A percentile compares a stretch with the other conserved stretches of the same genome.
Evolutionary conservation across 371 early-diverging fungal species (phyloP).

Genomic region (Rhizopus arrhizus): DNA sequence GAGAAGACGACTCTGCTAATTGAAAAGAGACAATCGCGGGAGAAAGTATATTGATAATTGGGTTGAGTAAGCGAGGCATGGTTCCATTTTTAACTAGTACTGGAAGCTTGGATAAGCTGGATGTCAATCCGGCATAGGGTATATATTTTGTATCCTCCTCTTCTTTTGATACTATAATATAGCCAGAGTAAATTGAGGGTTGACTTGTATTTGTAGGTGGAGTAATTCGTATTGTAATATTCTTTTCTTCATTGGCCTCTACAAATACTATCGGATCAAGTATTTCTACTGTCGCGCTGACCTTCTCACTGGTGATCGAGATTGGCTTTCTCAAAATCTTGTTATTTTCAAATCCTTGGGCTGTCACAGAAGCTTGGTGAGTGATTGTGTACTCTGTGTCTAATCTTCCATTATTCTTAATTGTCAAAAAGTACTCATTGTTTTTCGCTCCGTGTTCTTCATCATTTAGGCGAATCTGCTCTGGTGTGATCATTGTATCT

Average conservation of each 20-base stretch:
- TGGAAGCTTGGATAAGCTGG: constrained; percentile 29
- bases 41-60: constrained; percentile 5
- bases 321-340: constrained; percentile 29
- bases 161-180: constrained; percentile 27
- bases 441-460: constrained; percentile 46
- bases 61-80: constrained; percentile 29
- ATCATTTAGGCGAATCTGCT: constrained; percentile 68
- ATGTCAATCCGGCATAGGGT: constrained; percentile 49
- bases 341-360: constrained; percentile 40
- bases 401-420: constrained; percentile 62
- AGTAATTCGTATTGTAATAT: constrained; percentile 31
- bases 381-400: constrained; percentile 54
- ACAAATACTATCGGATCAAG: constrained; percentile 19
- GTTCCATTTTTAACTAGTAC: constrained; percentile 39
- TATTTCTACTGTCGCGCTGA: constrained; percentile 34
- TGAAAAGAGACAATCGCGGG: constrained; percentile 33
- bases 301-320: constrained; percentile 11
- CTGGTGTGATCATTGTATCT: constrained; percentile 58
- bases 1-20: constrained; percentile 32
- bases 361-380: constrained; percentile 49
- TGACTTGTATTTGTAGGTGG: constrained; percentile 24
- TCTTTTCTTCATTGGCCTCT: constrained; percentile 25
- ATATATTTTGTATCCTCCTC: constrained; percentile 25
- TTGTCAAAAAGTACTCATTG: constrained; percentile 48
- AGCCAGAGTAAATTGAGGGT: constrained; percentile 49